A percentile compares a stretch with the other conserved stretches of the same genome.
phyloP scores from a whole-genome alignment of 768 basidiomycete genomes.

The Megacollybia marginata region DNA sequence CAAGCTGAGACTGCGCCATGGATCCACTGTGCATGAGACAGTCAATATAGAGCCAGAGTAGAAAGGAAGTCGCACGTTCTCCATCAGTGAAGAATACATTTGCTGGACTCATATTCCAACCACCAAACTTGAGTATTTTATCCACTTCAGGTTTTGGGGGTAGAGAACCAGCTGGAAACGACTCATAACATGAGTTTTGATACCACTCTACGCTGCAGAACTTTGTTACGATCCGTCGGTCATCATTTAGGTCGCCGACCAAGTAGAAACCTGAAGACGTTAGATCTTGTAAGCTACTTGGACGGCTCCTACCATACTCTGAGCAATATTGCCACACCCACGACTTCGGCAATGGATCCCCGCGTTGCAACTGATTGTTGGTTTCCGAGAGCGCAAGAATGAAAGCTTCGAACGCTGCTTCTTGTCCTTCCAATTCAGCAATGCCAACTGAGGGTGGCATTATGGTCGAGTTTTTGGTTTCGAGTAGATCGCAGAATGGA shows the following conservation, averaged over 20 bases:
- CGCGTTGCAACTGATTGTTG: slow-evolving; percentile 33
- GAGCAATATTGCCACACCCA: slow-evolving; percentile 53
- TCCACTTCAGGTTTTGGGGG: slow-evolving; percentile 33
- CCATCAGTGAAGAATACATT: slow-evolving; percentile 43
- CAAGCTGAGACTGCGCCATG: slow-evolving; percentile 44
- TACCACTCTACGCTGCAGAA: slow-evolving; percentile 36
- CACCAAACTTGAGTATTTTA: slow-evolving; percentile 42
- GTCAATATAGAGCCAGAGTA: not conserved
- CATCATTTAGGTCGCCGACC: slow-evolving; percentile 35
- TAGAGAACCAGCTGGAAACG: slow-evolving; percentile 30
- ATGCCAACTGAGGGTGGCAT: slow-evolving; percentile 30
- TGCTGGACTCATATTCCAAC: slow-evolving; percentile 42
- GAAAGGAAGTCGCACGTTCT: slow-evolving; percentile 27
- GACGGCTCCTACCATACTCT: slow-evolving; percentile 31
- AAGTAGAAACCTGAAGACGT: slow-evolving; percentile 31
- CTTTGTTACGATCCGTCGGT: slow-evolving; percentile 38
- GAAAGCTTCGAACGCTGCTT: slow-evolving; percentile 32
- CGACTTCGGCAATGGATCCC: slow-evolving; percentile 39
- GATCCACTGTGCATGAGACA: slow-evolving; percentile 32
- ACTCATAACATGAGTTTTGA: slow-evolving; percentile 34
- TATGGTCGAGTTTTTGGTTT: slow-evolving; percentile 34
- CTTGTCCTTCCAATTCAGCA: slow-evolving; percentile 23
- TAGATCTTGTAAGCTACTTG: not conserved
- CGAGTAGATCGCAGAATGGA: slow-evolving; percentile 41
- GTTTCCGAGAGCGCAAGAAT: slow-evolving; percentile 34